Base-by-base conservation (phyloP, 2,329 filamentous ascomycete genomes). In the Didymella segeticola region DNA sequence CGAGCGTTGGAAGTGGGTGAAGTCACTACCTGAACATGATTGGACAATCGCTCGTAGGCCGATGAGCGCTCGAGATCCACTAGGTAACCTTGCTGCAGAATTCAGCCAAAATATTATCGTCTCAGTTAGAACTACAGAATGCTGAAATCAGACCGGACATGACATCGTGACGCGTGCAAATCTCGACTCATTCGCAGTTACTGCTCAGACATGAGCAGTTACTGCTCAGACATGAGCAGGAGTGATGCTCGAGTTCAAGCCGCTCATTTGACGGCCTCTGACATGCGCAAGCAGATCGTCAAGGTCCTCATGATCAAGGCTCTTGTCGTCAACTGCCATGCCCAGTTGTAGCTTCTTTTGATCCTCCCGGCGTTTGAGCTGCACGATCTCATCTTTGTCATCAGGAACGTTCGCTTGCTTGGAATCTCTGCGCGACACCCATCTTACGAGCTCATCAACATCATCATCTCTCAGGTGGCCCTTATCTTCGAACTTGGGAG, bases 311-410 rank as follows among this genome's bases (percentile, higher is more conserved):
- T 31, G 48, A 11, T 17, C 37, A 3, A 63, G 41, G 29, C 60
- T 65, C n/a, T 54, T 60, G 15, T 62, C 41, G 25, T 61, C 60
- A 2, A 58, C 30, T 4, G 42, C 49, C 62, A 64, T 67, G 22
- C 65, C 65, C 2, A 66, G n/a, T 19, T 57, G 49, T 6, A 57
- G 41, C 39, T 61, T 59, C 47, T 57, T 61, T n/a, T 51, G 50
- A 2, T 56, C 37, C 38, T 65, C 56, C 15, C 58, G 43, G 2
- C 22, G 45, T 22, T 59, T 31, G 0, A 57, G 15, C 9, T 56
- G 27, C 10, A 10, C 11, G 7, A 25, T 20, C 17, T 52, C 20
- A 8, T 51, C 42, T 1, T 57, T 27, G 15, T 22, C 20, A n/a
- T 51, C 47, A 3, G 48, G 30, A 14, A n/a, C 22, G 9, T 51